phyloP scores from a whole-genome alignment of 164 flowering plant genomes.

The Pachysandra terminalis region DNA sequence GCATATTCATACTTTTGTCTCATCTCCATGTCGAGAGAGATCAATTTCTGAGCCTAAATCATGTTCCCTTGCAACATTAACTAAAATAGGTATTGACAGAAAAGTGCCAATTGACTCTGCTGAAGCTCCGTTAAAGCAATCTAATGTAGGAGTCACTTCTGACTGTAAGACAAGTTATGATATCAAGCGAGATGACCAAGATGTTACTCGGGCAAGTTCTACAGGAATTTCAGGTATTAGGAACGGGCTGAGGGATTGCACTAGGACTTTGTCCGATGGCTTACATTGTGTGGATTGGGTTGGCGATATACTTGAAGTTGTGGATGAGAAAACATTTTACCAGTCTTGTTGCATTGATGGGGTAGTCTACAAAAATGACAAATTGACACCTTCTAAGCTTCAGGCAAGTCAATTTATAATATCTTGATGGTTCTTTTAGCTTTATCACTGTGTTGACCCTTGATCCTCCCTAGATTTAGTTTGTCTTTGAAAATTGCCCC shows the following conservation, averaged over 20 bases:
- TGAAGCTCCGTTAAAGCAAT: slow-evolving; percentile 23
- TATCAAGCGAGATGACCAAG: slow-evolving; percentile 25
- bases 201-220: slow-evolving; percentile 21
- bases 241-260: slow-evolving; percentile 21
- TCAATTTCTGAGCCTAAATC: slow-evolving; percentile 20
- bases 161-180: slow-evolving; percentile 19
- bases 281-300: slow-evolving; percentile 58
- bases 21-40: slow-evolving; percentile 22
- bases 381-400: slow-evolving; percentile 57
- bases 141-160: slow-evolving; percentile 16
- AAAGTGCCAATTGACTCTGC: slow-evolving; percentile 16
- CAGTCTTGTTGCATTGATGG: slow-evolving; percentile 63
- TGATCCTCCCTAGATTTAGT: neutral
- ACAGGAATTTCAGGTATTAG: slow-evolving; percentile 22
- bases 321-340: slow-evolving; percentile 56
- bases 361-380: slow-evolving; percentile 47
- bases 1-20: slow-evolving; percentile 15
- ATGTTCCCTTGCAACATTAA: slow-evolving; percentile 17
- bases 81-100: slow-evolving; percentile 14
- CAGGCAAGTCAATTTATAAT: slow-evolving; percentile 42
- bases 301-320: slow-evolving; percentile 43
- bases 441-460: neutral
- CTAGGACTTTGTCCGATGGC: slow-evolving; percentile 25
- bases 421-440: neutral
- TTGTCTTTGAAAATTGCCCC: neutral